Percentiles rank a stretch among this genome's conserved stretches.
Conservation (phyloP, 495 filamentous ascomycete genomes). For the Penicillium angulare region DNA sequence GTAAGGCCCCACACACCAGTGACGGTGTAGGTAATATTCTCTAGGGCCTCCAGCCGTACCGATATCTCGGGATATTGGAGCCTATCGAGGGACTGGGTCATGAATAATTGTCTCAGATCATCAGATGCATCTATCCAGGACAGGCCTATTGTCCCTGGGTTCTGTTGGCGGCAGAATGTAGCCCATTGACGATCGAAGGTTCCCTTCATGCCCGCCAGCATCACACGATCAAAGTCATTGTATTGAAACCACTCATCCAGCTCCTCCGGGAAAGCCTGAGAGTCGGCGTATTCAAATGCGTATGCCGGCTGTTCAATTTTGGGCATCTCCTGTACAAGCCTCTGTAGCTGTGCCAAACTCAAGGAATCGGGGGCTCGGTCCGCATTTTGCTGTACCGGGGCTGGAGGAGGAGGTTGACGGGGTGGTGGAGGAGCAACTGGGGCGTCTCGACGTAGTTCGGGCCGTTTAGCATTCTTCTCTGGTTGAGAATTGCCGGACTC, state of each 20-base stretch:
- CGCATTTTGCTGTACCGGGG: slow-evolving; percentile 43
- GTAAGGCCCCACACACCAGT: slow-evolving; percentile 78
- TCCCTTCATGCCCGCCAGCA: slow-evolving; percentile 64
- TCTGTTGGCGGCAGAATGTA: slow-evolving; percentile 38
- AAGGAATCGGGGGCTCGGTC: slow-evolving; percentile 67
- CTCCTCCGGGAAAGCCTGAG: slow-evolving; percentile 77
- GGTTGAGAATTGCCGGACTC: slow-evolving; percentile 11
- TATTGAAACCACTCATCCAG: slow-evolving; percentile 97
- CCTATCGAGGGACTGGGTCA: slow-evolving; percentile 38
- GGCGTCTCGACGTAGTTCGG: slow-evolving; percentile 55
- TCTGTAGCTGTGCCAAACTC: slow-evolving; percentile 75
- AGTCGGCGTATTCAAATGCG: slow-evolving; percentile 87
- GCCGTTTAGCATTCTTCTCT: slow-evolving; percentile 37
- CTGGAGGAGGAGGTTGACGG: slow-evolving; percentile 57
- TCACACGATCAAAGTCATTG: slow-evolving; percentile 68
- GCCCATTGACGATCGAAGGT: slow-evolving; percentile 69
- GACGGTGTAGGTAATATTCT: slow-evolving; percentile 72
- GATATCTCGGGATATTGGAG: slow-evolving; percentile 50
- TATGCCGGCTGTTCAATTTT: slow-evolving; percentile 80
- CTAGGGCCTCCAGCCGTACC: slow-evolving; percentile 61
- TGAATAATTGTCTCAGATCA: slow-evolving; percentile 43
- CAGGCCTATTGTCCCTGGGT: slow-evolving; percentile 29
- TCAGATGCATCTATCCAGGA: slow-evolving; percentile 53
- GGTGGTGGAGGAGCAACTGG: slow-evolving; percentile 55
- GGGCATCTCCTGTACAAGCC: slow-evolving; percentile 79